These are phyloP conservation scores for Pestalotiopsis sp. DNA, from an alignment of 2,329 filamentous ascomycete species.

Conservation along the genomic window DNA sequence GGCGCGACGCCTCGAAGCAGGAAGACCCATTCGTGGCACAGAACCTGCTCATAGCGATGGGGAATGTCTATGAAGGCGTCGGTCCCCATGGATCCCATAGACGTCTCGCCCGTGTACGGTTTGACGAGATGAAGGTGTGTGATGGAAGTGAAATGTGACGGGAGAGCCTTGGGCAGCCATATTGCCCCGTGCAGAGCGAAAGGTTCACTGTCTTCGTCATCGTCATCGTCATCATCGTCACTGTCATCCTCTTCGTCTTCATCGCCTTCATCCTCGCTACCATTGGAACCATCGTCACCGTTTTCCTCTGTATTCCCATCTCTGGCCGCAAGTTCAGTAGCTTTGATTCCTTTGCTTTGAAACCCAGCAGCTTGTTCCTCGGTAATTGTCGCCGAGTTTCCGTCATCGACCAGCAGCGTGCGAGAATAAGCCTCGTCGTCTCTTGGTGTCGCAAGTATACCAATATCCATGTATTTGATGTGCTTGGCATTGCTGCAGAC, in stretches of 20 bases:
- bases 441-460: slow-evolving; percentile 2
- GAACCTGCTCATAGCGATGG: slow-evolving; percentile 3
- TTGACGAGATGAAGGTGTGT: slow-evolving; percentile 13
- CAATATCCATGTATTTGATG: slow-evolving; percentile 8
- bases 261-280: neutral
- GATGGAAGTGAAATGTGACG: neutral
- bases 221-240: neutral
- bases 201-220: neutral
- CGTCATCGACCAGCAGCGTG: neutral
- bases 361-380: neutral
- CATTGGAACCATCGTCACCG: neutral
- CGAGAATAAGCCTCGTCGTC: slow-evolving; percentile 4
- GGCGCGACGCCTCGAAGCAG: neutral
- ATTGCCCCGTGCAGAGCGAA: neutral
- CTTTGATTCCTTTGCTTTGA: neutral
- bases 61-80: neutral
- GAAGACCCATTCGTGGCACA: slow-evolving; percentile 6
- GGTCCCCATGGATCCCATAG: neutral
- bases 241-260: neutral
- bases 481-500: slow-evolving; percentile 7
- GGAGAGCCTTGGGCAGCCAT: neutral
- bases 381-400: neutral
- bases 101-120: neutral
- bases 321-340: neutral
- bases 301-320: too few relatives aligned